Evolutionary conservation across 2,329 filamentous ascomycete genomes (phyloP).

Genomic region (Berkeleyomyces rouxiae): DNA sequence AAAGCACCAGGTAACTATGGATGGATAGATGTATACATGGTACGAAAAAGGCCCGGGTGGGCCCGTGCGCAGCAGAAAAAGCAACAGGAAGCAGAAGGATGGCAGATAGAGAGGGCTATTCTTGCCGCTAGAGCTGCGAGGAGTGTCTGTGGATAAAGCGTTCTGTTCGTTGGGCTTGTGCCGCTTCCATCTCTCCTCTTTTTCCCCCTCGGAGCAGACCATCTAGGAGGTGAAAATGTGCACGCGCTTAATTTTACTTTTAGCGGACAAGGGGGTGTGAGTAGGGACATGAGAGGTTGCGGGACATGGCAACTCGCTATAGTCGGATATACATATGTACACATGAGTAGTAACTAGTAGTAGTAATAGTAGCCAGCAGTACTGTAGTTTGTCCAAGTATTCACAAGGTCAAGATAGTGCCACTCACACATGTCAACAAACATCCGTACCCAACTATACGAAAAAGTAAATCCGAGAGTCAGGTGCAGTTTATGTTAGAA

Average conservation of each 20-base stretch:
- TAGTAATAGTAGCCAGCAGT: too few relatives aligned
- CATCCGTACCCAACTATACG: too few relatives aligned
- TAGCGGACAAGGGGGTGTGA: not conserved
- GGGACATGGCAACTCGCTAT: not conserved
- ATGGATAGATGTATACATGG: not conserved
- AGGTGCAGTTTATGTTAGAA: too few relatives aligned
- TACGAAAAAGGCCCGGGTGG: not conserved
- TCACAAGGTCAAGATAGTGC: too few relatives aligned
- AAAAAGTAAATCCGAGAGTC: too few relatives aligned
- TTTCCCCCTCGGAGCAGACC: not conserved
- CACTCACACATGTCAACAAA: too few relatives aligned
- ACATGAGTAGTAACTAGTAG: too few relatives aligned
- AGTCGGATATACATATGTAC: too few relatives aligned
- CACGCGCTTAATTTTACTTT: not conserved
- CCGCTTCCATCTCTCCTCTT: not conserved
- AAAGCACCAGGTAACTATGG: not conserved
- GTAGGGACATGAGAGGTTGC: not conserved
- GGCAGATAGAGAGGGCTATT: constrained; percentile 1
- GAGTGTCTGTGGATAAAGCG: not conserved
- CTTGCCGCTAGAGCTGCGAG: not conserved
- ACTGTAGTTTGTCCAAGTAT: too few relatives aligned
- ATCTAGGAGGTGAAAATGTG: not conserved
- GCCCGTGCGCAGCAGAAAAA: not conserved
- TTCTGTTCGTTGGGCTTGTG: not conserved
- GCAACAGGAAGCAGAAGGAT: not conserved